Evolutionary conservation across 345 rosid species (phyloP).

Genomic region (Citrus sp.): DNA sequence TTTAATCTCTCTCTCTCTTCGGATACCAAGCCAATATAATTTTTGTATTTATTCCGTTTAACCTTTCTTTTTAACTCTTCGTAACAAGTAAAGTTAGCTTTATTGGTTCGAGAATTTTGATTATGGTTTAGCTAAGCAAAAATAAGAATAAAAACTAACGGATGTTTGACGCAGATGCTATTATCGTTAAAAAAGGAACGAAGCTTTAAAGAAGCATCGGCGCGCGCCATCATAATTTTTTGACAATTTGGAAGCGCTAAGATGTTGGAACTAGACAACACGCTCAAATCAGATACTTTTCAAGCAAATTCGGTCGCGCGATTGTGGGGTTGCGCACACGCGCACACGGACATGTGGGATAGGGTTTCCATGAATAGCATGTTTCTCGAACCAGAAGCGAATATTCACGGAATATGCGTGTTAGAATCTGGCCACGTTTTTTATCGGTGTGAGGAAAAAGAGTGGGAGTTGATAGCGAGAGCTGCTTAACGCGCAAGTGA

Average conservation of each 20-base stretch:
- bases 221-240: no score
- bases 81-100: neutral
- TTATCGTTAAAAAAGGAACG: no score
- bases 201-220: no score
- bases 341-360: neutral
- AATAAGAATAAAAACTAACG: neutral
- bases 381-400: neutral
- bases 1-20: neutral
- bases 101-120: neutral
- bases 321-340: neutral
- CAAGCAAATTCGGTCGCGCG: neutral
- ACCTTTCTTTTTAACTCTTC: neutral
- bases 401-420: conserved; percentile 2
- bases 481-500: neutral
- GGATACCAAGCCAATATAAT: neutral
- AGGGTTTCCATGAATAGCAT: neutral
- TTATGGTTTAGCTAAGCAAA: neutral
- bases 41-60: neutral
- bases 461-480: neutral
- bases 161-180: neutral
- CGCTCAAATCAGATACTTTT: neutral
- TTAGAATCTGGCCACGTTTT: neutral
- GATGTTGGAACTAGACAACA: neutral
- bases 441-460: neutral
- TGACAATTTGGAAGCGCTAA: neutral